Evolutionary conservation across 345 rosid species (phyloP).

Genomic region (Kandelia obovata): DNA sequence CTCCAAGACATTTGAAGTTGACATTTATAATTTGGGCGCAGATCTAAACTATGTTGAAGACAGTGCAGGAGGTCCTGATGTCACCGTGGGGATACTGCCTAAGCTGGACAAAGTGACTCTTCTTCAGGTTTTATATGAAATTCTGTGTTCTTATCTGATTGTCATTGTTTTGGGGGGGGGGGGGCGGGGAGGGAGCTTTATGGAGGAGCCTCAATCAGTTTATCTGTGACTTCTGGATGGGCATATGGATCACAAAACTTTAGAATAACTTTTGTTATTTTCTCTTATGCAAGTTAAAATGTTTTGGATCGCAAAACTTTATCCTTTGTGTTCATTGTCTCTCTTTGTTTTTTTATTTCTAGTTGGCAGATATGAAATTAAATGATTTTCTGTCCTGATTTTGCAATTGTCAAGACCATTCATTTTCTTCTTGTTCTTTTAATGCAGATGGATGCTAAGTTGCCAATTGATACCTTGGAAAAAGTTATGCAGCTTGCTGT

Average conservation of each 20-base stretch:
- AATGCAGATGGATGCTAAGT: slow-evolving; percentile 85
- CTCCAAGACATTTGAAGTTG: neutral
- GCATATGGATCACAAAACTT: no score
- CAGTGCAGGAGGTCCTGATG: slow-evolving; percentile 96
- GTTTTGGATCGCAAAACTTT: neutral
- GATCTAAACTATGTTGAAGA: slow-evolving; percentile 90
- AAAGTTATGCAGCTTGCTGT: slow-evolving; percentile 78
- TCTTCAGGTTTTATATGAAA: slow-evolving; percentile 62
- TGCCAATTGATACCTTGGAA: slow-evolving; percentile 70
- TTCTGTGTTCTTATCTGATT: slow-evolving; percentile 2
- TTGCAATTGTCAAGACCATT: neutral
- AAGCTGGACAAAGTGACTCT: slow-evolving; percentile 90
- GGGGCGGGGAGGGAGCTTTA: no score
- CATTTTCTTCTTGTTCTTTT: neutral
- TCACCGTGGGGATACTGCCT: slow-evolving; percentile 80
- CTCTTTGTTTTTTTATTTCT: neutral
- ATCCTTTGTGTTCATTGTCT: neutral
- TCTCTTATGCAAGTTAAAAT: no score
- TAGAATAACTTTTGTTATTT: no score
- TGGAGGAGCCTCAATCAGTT: no score
- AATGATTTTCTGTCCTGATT: neutral
- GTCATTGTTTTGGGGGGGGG: neutral
- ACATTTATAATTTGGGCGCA: slow-evolving; percentile 18
- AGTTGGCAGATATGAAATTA: neutral
- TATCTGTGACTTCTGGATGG: no score